Base-by-base conservation (phyloP, 129 eudicot genomes). In the Flaveria trinervia region DNA sequence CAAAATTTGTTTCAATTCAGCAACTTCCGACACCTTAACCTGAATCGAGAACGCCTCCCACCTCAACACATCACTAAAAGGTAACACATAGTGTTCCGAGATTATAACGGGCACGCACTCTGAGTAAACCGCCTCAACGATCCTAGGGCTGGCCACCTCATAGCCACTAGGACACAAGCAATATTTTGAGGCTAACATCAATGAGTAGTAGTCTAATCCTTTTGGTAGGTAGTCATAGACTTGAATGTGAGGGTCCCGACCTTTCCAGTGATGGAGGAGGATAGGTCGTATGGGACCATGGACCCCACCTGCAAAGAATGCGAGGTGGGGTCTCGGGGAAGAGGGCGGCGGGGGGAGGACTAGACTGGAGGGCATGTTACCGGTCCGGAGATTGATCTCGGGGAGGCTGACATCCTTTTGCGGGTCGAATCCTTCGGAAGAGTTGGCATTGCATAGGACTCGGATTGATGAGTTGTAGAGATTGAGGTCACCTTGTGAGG, bases 141-240 rank as follows among this genome's bases (percentile, higher is more conserved):
- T 86, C 76, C 97, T 90, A 15, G 98, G 98, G 52, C 98, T 93
- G 17, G 98, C 98, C 18, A 93, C 98, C 77, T 93, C 98, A 22
- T 93, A 82, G 3, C 98, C 98, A 66, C 98, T 90, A 11, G 98
- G 98, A 62, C 98, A 93, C 15, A 93, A 79, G 79, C 98, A 93
- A 56, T 79, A 93, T 80, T 81, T 90, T 68, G 98, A 89, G 65
- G 75, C 76, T 46, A 87, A 74, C 93, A 93, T 85, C 48, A 82
- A 77, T 15, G 84, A 52, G 71, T 80, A 84, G 81, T 93, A 93
- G 74, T 88, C 93, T 46, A 80, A 74, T 71, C 61, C 55, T 82
- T 87, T 83, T 2, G 92, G 96, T 33, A 93, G 97, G 89, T 93
- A 91, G 23, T 93, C 90, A 50, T 84, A 83, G 56, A 93, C 85